Evolutionary conservation across 2,329 filamentous ascomycete species (phyloP).

Genomic region (Apiospora rasikravindrae): DNA sequence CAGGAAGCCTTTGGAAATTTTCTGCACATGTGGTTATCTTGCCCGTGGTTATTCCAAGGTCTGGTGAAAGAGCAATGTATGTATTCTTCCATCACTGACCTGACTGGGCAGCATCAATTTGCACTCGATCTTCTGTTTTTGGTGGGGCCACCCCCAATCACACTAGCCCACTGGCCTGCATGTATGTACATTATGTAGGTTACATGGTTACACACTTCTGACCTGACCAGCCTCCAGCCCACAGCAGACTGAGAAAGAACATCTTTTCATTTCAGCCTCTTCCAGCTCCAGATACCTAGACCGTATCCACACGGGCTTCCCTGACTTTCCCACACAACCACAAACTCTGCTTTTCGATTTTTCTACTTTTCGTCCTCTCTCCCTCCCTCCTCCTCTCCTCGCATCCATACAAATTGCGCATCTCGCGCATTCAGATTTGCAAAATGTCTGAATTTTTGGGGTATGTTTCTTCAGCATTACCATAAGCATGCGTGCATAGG

Average conservation of each 20-base stretch:
- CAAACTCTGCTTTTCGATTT: constrained; percentile 16
- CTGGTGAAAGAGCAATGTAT: too few species aligned
- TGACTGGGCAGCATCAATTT: too few species aligned
- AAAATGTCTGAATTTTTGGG: constrained; percentile 66
- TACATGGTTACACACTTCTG: background rate
- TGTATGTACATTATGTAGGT: too few species aligned
- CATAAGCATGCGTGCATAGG: constrained; percentile 2
- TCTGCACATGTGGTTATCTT: too few species aligned
- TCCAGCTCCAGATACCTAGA: background rate
- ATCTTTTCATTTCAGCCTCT: constrained; percentile 5
- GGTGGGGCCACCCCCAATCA: constrained; percentile 3
- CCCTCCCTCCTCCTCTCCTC: constrained; percentile 13
- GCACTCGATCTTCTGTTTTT: background rate
- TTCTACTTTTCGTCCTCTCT: background rate
- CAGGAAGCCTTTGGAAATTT: too few species aligned
- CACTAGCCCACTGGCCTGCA: background rate
- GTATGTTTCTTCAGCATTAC: constrained; percentile 44
- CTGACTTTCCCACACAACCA: constrained; percentile 21
- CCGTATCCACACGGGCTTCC: constrained; percentile 14
- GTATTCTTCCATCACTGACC: too few species aligned
- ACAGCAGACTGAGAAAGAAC: background rate
- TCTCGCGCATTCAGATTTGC: constrained; percentile 18
- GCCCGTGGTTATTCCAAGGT: too few species aligned
- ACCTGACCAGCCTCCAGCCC: background rate
- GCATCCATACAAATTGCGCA: constrained; percentile 4